Conservation (phyloP, 1,284 basidiomycete species). For the Trametes versicolor region DNA sequence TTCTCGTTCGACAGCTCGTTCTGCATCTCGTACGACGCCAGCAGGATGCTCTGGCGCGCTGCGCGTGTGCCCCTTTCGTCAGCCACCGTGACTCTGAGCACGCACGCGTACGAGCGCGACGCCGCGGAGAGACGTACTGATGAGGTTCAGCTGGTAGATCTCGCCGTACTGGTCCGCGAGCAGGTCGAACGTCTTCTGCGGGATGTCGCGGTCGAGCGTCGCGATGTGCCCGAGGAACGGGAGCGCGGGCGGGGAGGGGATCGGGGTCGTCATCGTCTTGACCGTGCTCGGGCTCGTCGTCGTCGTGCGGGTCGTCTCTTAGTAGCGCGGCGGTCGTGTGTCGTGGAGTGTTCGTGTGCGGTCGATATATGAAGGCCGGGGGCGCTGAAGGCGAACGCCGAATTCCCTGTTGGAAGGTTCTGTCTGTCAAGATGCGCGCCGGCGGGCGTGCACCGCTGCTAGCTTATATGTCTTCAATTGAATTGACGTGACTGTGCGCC, state of each 20-base stretch:
- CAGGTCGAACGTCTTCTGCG: conserved; percentile 49
- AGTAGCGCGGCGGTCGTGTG: no score
- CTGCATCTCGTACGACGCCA: conserved; percentile 52
- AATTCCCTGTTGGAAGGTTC: not conserved
- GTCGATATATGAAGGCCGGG: not conserved
- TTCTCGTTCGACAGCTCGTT: conserved; percentile 58
- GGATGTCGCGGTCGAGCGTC: conserved; percentile 51
- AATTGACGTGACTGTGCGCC: not conserved
- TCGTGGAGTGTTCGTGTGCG: not conserved
- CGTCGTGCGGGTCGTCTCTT: no score
- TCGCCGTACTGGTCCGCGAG: conserved; percentile 58
- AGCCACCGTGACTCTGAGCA: not conserved
- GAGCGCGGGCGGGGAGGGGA: conserved; percentile 53
- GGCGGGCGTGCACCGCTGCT: not conserved
- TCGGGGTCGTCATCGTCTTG: conserved; percentile 45
- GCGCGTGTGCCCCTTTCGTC: not conserved
- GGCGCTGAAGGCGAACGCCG: not conserved
- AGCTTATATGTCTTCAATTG: not conserved
- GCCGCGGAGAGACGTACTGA: conserved; percentile 43
- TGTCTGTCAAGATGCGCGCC: not conserved
- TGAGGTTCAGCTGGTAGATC: conserved; percentile 54
- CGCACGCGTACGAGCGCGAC: not conserved
- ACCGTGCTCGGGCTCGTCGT: not conserved
- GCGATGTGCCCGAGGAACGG: conserved; percentile 58
- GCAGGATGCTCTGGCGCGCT: conserved; percentile 45